Evolutionary conservation across 2,329 filamentous ascomycete genomes (phyloP).

Genomic region (Penicillium psychrosexuale): DNA sequence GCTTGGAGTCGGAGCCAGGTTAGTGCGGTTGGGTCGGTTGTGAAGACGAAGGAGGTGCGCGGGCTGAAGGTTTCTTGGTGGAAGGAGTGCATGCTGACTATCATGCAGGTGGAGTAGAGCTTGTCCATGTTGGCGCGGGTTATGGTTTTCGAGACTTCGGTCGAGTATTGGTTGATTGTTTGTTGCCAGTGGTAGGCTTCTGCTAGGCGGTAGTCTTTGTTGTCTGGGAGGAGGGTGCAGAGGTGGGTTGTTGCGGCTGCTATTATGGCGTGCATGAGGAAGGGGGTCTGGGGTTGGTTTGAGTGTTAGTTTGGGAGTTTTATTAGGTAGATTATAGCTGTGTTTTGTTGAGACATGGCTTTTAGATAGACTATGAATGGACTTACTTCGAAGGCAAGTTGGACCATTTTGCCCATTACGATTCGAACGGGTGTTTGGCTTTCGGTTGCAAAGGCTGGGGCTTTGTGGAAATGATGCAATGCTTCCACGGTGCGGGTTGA

Average conservation of each 20-base stretch:
- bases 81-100: slow-evolving; percentile 38
- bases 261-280: slow-evolving; percentile 40
- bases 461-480: slow-evolving; percentile 30
- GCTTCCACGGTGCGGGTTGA: slow-evolving; percentile 17
- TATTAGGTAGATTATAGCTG: not conserved
- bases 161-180: slow-evolving; percentile 35
- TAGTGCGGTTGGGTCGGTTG: slow-evolving; percentile 28
- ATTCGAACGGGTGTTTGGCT: slow-evolving; percentile 13
- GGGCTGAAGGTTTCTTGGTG: slow-evolving; percentile 31
- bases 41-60: slow-evolving; percentile 37
- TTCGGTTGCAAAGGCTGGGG: slow-evolving; percentile 14
- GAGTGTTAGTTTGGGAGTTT: not conserved
- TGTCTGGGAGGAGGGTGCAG: slow-evolving; percentile 25
- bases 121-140: slow-evolving; percentile 37
- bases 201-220: slow-evolving; percentile 26
- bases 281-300: slow-evolving; percentile 28
- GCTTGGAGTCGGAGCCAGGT: slow-evolving; percentile 39
- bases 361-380: not conserved
- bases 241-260: slow-evolving; percentile 33
- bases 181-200: slow-evolving; percentile 41
- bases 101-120: slow-evolving; percentile 38
- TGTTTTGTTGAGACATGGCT: not conserved
- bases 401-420: slow-evolving; percentile 26
- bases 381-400: slow-evolving; percentile 33
- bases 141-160: slow-evolving; percentile 28